Percentiles rank a stretch among this genome's conserved stretches.
Evolutionary conservation across 2,329 filamentous ascomycete species (phyloP).

Genomic region (Xylariaceae sp.): DNA sequence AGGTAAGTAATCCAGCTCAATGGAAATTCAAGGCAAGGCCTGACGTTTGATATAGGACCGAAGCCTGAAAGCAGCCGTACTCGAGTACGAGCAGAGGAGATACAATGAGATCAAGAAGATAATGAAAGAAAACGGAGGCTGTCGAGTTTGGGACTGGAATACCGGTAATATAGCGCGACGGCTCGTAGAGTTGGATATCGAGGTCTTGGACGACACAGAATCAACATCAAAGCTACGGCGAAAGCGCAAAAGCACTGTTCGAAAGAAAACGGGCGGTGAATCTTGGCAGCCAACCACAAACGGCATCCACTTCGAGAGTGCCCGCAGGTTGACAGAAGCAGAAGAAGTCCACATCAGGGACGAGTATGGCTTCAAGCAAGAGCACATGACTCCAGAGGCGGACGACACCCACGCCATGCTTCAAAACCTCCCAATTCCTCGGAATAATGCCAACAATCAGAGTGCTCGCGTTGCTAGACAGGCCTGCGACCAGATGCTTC

Average conservation of each 20-base stretch:
- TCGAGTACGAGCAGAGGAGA: conserved; percentile 39
- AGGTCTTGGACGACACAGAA: conserved; percentile 40
- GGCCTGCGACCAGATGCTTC: conserved; percentile 34
- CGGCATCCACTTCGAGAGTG: conserved; percentile 18
- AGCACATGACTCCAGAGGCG: conserved; percentile 14
- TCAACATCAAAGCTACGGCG: conserved; percentile 40
- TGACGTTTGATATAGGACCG: conserved; percentile 35
- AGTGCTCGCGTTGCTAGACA: conserved; percentile 37
- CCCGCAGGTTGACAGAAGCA: conserved; percentile 27
- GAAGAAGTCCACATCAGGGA: conserved; percentile 30
- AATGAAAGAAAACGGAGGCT: conserved; percentile 49
- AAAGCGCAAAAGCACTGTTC: conserved; percentile 32
- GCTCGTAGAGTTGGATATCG: conserved; percentile 44
- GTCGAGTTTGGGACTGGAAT: conserved; percentile 48
- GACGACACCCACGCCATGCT: conserved; percentile 16
- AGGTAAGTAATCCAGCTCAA: conserved; percentile 41
- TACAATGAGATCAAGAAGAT: conserved; percentile 40
- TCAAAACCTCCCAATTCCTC: conserved; percentile 19
- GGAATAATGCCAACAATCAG: conserved; percentile 22
- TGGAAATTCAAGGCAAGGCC: conserved; percentile 1
- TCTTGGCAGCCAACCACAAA: conserved; percentile 17
- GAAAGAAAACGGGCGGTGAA: conserved; percentile 17
- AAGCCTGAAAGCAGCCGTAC: conserved; percentile 34
- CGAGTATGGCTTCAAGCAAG: conserved; percentile 24
- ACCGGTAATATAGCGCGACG: conserved; percentile 47